phyloP scores from a whole-genome alignment of 768 basidiomycete genomes.

The Cantharellus cinnabarinus region DNA sequence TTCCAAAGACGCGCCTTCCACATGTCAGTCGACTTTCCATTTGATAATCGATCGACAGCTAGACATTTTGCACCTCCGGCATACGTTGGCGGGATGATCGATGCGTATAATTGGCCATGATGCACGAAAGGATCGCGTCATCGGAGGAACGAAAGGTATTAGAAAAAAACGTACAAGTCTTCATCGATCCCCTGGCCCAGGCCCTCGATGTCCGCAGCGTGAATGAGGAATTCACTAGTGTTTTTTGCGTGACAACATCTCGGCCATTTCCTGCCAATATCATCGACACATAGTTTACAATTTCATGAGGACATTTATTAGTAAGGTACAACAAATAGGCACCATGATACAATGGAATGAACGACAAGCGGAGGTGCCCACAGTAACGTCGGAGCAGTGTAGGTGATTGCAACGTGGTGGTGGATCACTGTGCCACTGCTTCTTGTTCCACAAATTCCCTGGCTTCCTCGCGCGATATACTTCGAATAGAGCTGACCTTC shows the following conservation, averaged over 20 bases:
- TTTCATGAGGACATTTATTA: too few relatives aligned
- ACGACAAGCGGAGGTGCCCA: too few relatives aligned
- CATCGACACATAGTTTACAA: too few relatives aligned
- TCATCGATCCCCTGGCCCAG: slow-evolving; percentile 92
- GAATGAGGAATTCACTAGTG: slow-evolving; percentile 73
- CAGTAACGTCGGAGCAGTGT: neutral
- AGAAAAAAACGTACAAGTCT: slow-evolving; percentile 37
- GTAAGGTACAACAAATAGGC: too few relatives aligned
- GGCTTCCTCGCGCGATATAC: slow-evolving; percentile 77
- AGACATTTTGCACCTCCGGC: slow-evolving; percentile 87
- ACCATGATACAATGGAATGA: too few relatives aligned
- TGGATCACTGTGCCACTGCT: slow-evolving; percentile 8
- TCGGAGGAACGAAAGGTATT: neutral
- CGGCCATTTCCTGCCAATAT: neutral
- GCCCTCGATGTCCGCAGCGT: slow-evolving; percentile 98
- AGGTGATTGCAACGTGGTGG: neutral
- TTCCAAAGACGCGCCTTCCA: slow-evolving; percentile 34
- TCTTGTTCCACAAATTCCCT: slow-evolving; percentile 70
- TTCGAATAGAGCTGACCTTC: slow-evolving; percentile 76
- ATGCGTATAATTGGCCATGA: slow-evolving; percentile 65
- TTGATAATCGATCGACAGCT: slow-evolving; percentile 64
- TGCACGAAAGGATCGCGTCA: neutral
- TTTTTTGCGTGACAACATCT: neutral
- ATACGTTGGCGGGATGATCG: slow-evolving; percentile 74
- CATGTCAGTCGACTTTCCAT: slow-evolving; percentile 73